Percentiles rank a stretch among this genome's conserved stretches.
phyloP scores from a whole-genome alignment of 305 asterid species.

The Caryopteris hybrid region DNA sequence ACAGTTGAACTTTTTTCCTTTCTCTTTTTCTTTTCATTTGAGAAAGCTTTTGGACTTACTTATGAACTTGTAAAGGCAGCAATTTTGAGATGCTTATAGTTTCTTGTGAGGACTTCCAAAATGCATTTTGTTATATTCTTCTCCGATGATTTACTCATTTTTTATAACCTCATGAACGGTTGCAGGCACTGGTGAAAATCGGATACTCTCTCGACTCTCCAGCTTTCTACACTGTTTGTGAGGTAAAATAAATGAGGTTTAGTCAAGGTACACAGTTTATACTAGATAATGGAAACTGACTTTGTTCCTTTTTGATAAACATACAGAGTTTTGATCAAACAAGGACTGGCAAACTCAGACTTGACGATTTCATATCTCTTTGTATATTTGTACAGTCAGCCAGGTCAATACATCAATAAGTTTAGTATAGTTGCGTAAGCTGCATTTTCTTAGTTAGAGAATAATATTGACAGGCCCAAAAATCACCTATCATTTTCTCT shows the following conservation, averaged over 20 bases:
- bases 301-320: slow-evolving; percentile 6
- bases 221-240: slow-evolving; percentile 78
- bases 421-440: background rate
- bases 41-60: background rate
- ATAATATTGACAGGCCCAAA: background rate
- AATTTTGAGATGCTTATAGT: slow-evolving; percentile 5
- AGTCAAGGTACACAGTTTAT: background rate
- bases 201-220: slow-evolving; percentile 79
- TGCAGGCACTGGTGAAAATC: slow-evolving; percentile 66
- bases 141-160: slow-evolving; percentile 3
- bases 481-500: background rate
- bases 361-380: slow-evolving; percentile 69
- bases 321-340: slow-evolving; percentile 74
- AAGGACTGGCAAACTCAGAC: slow-evolving; percentile 66
- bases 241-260: slow-evolving; percentile 40
- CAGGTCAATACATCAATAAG: slow-evolving; percentile 37
- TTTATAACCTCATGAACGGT: slow-evolving; percentile 12
- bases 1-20: background rate
- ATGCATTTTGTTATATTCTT: background rate
- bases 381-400: slow-evolving; percentile 84
- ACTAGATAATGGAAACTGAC: slow-evolving; percentile 9
- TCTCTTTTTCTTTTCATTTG: background rate
- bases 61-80: slow-evolving; percentile 8
- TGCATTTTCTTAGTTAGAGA: background rate
- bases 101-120: background rate